phyloP scores from a whole-genome alignment of 129 eudicot genomes.

The Silybum marianum region DNA sequence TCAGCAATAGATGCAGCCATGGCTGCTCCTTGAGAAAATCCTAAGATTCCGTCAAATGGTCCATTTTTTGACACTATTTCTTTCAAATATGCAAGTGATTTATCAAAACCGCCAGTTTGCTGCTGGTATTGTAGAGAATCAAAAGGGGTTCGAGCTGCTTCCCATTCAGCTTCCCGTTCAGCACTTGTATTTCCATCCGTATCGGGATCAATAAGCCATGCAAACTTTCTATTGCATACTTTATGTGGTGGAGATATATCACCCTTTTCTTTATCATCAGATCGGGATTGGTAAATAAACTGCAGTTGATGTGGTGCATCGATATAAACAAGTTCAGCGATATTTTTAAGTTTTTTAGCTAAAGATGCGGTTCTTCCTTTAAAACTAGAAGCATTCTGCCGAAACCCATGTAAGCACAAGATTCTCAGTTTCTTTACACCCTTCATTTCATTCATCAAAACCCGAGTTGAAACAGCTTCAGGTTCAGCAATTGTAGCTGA shows the following conservation, averaged over 20 bases:
- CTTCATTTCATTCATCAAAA: slow-evolving; percentile 17
- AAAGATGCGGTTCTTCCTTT: slow-evolving; percentile 87
- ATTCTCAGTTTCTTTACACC: slow-evolving; percentile 63
- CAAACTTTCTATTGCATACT: slow-evolving; percentile 66
- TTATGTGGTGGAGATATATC: slow-evolving; percentile 41
- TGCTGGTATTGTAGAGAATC: slow-evolving; percentile 79
- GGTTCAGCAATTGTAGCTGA: slow-evolving; percentile 24
- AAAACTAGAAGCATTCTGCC: slow-evolving; percentile 95
- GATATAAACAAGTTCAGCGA: slow-evolving; percentile 77
- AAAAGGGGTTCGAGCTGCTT: slow-evolving; percentile 54
- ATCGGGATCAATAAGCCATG: slow-evolving; percentile 71
- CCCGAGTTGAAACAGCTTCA: slow-evolving; percentile 19
- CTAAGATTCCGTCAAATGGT: slow-evolving; percentile 88
- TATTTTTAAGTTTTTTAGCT: slow-evolving; percentile 78
- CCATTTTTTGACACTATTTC: slow-evolving; percentile 47
- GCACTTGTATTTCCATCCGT: slow-evolving; percentile 22
- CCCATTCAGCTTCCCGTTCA: slow-evolving; percentile 79
- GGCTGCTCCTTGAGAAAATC: slow-evolving; percentile 98
- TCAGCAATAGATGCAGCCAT: slow-evolving; percentile 84
- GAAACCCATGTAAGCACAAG: slow-evolving; percentile 91
- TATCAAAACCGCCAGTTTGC: slow-evolving; percentile 75
- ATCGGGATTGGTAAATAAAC: slow-evolving; percentile 60
- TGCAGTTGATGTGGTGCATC: slow-evolving; percentile 85
- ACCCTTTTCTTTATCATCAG: slow-evolving; percentile 19
- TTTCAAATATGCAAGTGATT: slow-evolving; percentile 65